These are phyloP conservation scores for Leishmania mexicana DNA, from an alignment of 208 protist species.

Conservation along the genomic window DNA sequence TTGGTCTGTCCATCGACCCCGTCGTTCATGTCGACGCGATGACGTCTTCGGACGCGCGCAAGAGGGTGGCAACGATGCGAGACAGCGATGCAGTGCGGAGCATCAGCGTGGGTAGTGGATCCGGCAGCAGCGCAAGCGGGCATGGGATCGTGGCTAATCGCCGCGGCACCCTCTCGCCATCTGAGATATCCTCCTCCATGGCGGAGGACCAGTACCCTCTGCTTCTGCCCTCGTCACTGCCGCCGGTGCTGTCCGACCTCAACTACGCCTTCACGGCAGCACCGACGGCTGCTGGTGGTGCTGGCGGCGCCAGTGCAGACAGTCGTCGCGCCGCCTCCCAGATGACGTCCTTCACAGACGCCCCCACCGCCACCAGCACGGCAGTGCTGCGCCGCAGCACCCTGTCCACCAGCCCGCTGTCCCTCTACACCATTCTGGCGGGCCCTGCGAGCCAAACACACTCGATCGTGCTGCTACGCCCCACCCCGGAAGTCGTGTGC, in stretches of 20 bases:
- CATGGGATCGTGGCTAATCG: not conserved
- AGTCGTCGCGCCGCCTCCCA: not conserved
- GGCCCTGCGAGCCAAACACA: conserved; percentile 57
- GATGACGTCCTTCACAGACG: not conserved
- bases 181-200: not conserved
- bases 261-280: conserved; percentile 52
- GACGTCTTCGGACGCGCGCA: not conserved
- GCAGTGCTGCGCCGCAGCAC: conserved; percentile 36
- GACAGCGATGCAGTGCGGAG: not conserved
- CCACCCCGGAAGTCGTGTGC: conserved; percentile 33
- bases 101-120: not conserved
- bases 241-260: conserved; percentile 63
- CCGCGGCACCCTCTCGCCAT: not conserved
- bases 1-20: conserved; percentile 28
- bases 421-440: conserved; percentile 41
- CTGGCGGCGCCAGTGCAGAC: not conserved
- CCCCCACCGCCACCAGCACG: conserved; percentile 1
- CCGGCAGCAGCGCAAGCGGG: not conserved
- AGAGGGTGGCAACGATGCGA: not conserved
- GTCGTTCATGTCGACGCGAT: not conserved
- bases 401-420: conserved; percentile 48
- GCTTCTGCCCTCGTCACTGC: conserved; percentile 52
- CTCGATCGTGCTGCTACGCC: conserved; percentile 57
- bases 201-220: conserved; percentile 33
- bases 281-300: not conserved